Evolutionary conservation across 768 basidiomycete species (phyloP).

Genomic region (Imleria badia): DNA sequence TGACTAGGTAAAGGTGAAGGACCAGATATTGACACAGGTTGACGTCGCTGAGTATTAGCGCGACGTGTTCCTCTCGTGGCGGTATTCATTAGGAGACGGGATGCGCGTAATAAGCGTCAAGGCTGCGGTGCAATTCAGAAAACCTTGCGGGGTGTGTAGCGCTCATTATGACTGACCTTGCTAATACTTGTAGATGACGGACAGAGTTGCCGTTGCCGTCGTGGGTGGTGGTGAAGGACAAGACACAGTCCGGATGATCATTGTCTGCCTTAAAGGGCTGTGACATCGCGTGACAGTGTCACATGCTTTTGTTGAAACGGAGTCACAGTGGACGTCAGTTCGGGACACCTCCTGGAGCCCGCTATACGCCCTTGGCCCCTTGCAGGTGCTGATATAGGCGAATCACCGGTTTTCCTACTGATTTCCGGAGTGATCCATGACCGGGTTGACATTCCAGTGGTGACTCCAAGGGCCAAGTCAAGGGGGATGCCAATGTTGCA

Average conservation of each 20-base stretch:
- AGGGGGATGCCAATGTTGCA: background rate
- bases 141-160: background rate
- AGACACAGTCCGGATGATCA: background rate
- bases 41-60: constrained; percentile 26
- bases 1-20: constrained; percentile 18
- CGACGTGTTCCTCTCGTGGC: constrained; percentile 27
- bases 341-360: background rate
- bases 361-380: too few relatives aligned
- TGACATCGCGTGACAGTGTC: constrained; percentile 10
- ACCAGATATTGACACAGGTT: constrained; percentile 13
- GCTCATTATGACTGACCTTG: constrained; percentile 5
- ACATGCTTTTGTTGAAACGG: constrained; percentile 4
- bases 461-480: background rate
- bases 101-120: background rate
- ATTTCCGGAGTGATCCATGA: too few relatives aligned
- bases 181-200: background rate
- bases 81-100: constrained; percentile 22
- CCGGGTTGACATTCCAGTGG: background rate
- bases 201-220: background rate
- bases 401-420: background rate
- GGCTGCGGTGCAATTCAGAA: background rate
- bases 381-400: background rate
- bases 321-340: background rate
- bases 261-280: constrained; percentile 11
- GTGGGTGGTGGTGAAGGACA: constrained; percentile 9